Evolutionary conservation across 768 basidiomycete genomes (phyloP), one percentile per base, ranked within the genome.

Genomic region (Suillus spraguei): DNA sequence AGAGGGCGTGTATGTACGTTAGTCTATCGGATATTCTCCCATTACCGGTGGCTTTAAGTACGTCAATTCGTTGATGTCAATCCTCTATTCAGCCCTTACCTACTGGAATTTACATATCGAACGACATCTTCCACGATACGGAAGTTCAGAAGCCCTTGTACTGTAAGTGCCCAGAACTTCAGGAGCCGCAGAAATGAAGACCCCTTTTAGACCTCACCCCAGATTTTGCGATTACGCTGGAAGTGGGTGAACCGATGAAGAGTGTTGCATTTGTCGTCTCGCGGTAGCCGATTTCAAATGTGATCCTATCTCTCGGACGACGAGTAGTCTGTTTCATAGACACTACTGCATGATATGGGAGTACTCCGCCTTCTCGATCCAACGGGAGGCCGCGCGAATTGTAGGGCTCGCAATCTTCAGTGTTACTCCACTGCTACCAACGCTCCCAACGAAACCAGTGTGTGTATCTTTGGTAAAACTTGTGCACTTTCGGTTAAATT

Each of bases 171-270:
- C 22, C 24, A 39, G 50, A 52, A 28, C 28, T 10, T 32, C 17
- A 52, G 55, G 55, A 58, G 55, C 53, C 35, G 20, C 54, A 55
- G 13, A 17, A 39, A 32, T 20, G 55, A 56, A 56, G 9, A 38
- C 39, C 39, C 39, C 24, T 41, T 56, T 58, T 20, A 58, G 56
- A 58, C 41, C 38, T 32, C 56, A 58, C 39, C 56, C 56, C 39
- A 58, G 56, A 58, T 58, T 58, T 58, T 39, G 39, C 16, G 56
- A 58, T n/a, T 38, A 58, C 9, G 39, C 39, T 58, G 17, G 39
- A 41, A 58, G 52, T 32, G 28, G 56, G 56, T 4, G 24, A 58
- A 28, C 56, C 56, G 24, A 58, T 39, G 24, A 58, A 58, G 28
- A 41, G 17, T 28, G 24, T 38, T 58, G 39, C 28, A 13, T 41